Evolutionary conservation across 345 rosid genomes (phyloP), one percentile per base, ranked within the genome.

Genomic region (Punica granatum): DNA sequence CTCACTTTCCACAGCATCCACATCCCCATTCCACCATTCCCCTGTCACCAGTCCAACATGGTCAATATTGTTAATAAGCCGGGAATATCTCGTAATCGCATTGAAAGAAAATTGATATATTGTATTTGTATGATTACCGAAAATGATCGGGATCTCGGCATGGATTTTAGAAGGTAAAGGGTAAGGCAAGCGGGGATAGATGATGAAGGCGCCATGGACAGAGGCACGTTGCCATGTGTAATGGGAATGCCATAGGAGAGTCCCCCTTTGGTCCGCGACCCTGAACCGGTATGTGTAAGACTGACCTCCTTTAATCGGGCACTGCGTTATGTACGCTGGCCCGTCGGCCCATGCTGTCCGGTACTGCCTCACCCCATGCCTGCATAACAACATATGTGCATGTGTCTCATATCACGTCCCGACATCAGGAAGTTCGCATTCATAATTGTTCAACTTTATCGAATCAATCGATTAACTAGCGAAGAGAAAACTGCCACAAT

Each of bases 331-430:
- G 65, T 87, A 87, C 36, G 92, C 85, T 11, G 89, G 89, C 54
- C 92, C 92, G 61, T 87, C 90, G 0, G 90, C 86, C 90, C 92
- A 87, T 48, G 84, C 88, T 2, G 82, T 83, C 30, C 90, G 75
- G 34, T 68, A 68, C 71, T 88, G 86, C 77, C 87, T 81, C 48
- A 88, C 16, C 33, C 93, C 93, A 69, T 88, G 93, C 90, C 90
- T 87, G 58, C 49, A 21, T n/a, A n/a, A n/a, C n/a, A n/a, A n/a
- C n/a, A n/a, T n/a, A n/a, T n/a, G n/a, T n/a, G n/a, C n/a, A n/a
- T n/a, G n/a, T n/a, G n/a, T n/a, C n/a, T n/a, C n/a, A n/a, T n/a
- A n/a, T n/a, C n/a, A n/a, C n/a, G n/a, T n/a, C n/a, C n/a, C n/a
- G n/a, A n/a, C n/a, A n/a, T n/a, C n/a, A n/a, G n/a, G n/a, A n/a